A percentile compares a stretch with the other conserved stretches of the same genome.
phyloP scores from a whole-genome alignment of 192 early-diverging fungal genomes.

The Physocladia obscura region DNA sequence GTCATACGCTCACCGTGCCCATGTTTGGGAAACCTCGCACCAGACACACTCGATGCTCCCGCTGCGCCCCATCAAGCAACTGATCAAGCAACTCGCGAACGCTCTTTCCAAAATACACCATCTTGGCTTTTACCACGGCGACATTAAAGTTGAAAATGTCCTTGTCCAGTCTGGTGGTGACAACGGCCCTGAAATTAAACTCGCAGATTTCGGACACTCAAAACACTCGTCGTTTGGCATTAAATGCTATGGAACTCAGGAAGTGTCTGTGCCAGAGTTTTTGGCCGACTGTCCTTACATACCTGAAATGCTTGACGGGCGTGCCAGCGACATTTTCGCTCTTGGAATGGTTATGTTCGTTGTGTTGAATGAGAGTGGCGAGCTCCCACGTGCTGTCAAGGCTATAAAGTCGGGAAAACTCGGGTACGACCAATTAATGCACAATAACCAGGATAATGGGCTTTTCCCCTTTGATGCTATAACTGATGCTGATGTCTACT shows the following conservation, averaged over 20 bases:
- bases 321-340: not conserved
- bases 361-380: not conserved
- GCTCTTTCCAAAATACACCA: conserved; percentile 45
- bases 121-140: conserved; percentile 49
- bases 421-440: not conserved
- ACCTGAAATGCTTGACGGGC: not conserved
- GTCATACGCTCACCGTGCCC: not conserved
- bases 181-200: not conserved
- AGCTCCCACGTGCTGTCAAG: not conserved
- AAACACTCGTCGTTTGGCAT: not conserved
- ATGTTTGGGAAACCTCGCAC: not conserved
- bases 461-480: not conserved
- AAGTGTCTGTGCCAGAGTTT: not conserved
- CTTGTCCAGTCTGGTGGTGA: conserved; percentile 15
- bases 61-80: not conserved
- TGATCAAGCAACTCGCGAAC: conserved; percentile 45
- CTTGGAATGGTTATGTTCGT: not conserved
- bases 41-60: not conserved
- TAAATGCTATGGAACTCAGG: not conserved
- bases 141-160: conserved; percentile 63
- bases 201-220: conserved; percentile 21
- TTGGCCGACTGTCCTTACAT: not conserved
- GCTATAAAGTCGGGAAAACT: not conserved
- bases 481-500: conserved; percentile 8
- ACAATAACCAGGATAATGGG: not conserved